Conservation (phyloP, 495 filamentous ascomycete species). For the Opeltia flavorubescens region DNA sequence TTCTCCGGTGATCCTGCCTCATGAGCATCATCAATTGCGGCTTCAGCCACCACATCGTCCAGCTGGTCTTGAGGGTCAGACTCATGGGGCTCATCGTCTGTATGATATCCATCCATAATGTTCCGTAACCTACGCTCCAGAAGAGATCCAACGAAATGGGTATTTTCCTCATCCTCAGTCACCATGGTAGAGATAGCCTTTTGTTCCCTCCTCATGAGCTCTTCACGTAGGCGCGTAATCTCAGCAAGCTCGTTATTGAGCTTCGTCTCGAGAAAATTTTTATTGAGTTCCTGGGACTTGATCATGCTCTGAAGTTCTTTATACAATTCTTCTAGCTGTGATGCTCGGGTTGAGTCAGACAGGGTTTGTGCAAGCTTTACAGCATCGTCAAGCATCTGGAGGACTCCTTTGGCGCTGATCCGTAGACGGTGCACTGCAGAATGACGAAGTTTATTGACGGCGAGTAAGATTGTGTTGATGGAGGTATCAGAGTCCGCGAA, state of each 20-base stretch:
- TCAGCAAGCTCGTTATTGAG: slow-evolving; percentile 17
- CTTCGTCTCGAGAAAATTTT: slow-evolving; percentile 24
- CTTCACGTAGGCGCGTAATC: slow-evolving; percentile 19
- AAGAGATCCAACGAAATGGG: slow-evolving; percentile 19
- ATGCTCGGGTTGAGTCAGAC: slow-evolving; percentile 18
- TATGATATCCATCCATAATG: slow-evolving; percentile 14
- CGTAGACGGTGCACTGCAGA: slow-evolving; percentile 24
- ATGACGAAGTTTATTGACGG: slow-evolving; percentile 19
- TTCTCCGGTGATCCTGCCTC: not conserved
- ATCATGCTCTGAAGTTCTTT: slow-evolving; percentile 23
- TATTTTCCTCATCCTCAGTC: slow-evolving; percentile 21
- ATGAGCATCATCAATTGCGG: not conserved
- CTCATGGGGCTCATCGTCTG: not conserved
- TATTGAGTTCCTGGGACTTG: slow-evolving; percentile 26
- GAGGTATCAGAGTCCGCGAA: slow-evolving; percentile 7
- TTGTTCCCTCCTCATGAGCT: slow-evolving; percentile 21
- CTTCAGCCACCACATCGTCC: not conserved
- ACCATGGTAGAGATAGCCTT: slow-evolving; percentile 17
- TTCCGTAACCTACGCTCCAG: slow-evolving; percentile 20
- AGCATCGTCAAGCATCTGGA: slow-evolving; percentile 20
- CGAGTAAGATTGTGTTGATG: slow-evolving; percentile 16
- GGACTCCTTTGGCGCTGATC: slow-evolving; percentile 18
- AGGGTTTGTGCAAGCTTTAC: slow-evolving; percentile 18
- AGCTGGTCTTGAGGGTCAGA: not conserved
- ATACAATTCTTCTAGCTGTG: slow-evolving; percentile 22